Evolutionary conservation across 352 stramenopile genomes (phyloP).

Genomic region (Elongisporangium prolatum): DNA sequence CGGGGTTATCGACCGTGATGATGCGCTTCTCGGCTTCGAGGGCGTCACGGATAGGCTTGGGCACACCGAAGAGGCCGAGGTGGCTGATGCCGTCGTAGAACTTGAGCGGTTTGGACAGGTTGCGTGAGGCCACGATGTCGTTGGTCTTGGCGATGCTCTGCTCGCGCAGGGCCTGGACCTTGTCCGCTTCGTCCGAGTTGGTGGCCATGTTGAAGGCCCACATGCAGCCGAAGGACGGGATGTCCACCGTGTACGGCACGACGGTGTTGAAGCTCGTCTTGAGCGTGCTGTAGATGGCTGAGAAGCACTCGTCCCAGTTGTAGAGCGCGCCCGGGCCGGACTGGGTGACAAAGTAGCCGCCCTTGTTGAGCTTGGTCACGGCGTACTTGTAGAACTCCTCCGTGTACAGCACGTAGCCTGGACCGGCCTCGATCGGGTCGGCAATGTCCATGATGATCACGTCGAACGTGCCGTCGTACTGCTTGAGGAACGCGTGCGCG

Average conservation of each 20-base stretch:
- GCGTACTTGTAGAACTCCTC: conserved; percentile 93
- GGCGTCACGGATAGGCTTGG: conserved; percentile 88
- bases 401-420: conserved; percentile 85
- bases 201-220: conserved; percentile 94
- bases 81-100: conserved; percentile 93
- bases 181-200: conserved; percentile 51
- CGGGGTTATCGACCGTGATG: conserved; percentile 94
- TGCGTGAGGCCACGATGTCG: conserved; percentile 41
- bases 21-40: conserved; percentile 87
- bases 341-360: conserved; percentile 92
- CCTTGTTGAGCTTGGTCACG: conserved; percentile 74
- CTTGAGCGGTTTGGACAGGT: conserved; percentile 61
- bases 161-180: conserved; percentile 43
- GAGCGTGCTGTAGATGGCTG: conserved; percentile 92
- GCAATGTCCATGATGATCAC: conserved; percentile 97
- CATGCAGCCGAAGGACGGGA: conserved; percentile 92
- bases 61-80: conserved; percentile 87
- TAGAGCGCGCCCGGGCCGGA: conserved; percentile 86
- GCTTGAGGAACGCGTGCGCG: conserved; percentile 86
- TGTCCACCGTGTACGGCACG: conserved; percentile 89
- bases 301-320: conserved; percentile 92
- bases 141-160: conserved; percentile 66
- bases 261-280: conserved; percentile 89
- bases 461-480: conserved; percentile 84
- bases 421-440: conserved; percentile 92